Percentiles rank a stretch among this genome's conserved stretches.
Evolutionary conservation across 495 filamentous ascomycete genomes (phyloP).

Genomic region (Cairneyella variabilis): DNA sequence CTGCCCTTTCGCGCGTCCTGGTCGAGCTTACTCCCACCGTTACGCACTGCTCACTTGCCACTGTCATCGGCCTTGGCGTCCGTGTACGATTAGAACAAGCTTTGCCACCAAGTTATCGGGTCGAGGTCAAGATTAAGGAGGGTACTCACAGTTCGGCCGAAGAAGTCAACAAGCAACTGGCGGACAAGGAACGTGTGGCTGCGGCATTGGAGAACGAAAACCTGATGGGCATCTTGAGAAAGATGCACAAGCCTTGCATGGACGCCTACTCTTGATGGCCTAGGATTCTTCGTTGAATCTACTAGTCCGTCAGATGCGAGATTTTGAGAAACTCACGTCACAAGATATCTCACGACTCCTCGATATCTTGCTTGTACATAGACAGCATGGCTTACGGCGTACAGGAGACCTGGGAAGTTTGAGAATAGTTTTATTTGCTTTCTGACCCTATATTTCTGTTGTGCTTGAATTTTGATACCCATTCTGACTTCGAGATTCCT

Average conservation of each 20-base stretch:
- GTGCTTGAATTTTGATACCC: no score
- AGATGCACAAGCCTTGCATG: slow-evolving; percentile 84
- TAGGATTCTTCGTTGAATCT: neutral
- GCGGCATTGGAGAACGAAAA: slow-evolving; percentile 93
- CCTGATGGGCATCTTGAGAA: slow-evolving; percentile 78
- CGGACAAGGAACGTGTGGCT: slow-evolving; percentile 93
- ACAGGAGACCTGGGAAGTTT: no score
- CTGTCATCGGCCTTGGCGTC: slow-evolving; percentile 92
- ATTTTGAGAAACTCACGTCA: no score
- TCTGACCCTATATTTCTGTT: no score
- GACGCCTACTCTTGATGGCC: neutral
- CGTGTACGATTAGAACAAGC: slow-evolving; percentile 86
- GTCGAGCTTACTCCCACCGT: slow-evolving; percentile 93
- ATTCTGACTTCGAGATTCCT: no score
- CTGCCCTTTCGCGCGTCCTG: slow-evolving; percentile 46
- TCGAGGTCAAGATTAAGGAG: slow-evolving; percentile 92
- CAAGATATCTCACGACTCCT: no score
- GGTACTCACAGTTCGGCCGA: slow-evolving; percentile 93
- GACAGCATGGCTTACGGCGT: no score
- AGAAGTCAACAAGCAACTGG: slow-evolving; percentile 92
- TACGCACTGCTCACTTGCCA: slow-evolving; percentile 93
- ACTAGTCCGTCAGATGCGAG: no score
- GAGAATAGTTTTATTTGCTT: no score
- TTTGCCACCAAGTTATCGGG: slow-evolving; percentile 84
- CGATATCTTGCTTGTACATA: no score